Conservation (phyloP, 805 yeast genomes). For the Metschnikowia amazonensis region DNA sequence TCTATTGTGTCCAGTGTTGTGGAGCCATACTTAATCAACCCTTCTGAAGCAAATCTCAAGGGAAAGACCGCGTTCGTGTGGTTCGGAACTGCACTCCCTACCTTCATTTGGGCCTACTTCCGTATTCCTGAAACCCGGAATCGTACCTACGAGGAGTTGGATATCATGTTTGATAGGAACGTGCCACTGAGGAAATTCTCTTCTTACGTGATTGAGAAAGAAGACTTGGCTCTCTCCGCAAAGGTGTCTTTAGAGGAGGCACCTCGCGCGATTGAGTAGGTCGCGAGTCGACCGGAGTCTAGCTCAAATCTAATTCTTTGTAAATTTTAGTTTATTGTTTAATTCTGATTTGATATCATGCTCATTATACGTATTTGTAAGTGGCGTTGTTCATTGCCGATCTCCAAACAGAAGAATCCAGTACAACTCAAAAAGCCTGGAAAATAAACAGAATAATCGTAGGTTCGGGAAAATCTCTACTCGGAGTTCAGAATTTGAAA, state of each 20-base stretch:
- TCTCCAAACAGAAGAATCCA: neutral
- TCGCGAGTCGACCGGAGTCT: neutral
- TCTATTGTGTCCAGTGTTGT: constrained; percentile 12
- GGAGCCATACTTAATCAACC: constrained; percentile 12
- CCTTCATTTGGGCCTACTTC: constrained; percentile 30
- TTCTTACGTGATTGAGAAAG: constrained; percentile 3
- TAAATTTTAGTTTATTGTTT: neutral
- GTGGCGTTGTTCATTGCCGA: neutral
- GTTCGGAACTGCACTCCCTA: constrained; percentile 17
- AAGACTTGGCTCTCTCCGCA: constrained; percentile 5
- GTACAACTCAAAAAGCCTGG: too few relatives aligned
- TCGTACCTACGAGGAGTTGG: constrained; percentile 13
- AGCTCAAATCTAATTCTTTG: neutral
- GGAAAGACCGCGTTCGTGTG: constrained; percentile 13
- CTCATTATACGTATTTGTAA: neutral
- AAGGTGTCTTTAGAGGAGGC: neutral
- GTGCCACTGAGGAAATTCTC: constrained; percentile 8
- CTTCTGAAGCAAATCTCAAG: constrained; percentile 13
- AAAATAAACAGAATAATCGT: too few relatives aligned
- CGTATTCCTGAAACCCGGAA: constrained; percentile 11
- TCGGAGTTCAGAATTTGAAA: too few relatives aligned
- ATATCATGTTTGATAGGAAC: constrained; percentile 9
- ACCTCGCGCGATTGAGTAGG: neutral
- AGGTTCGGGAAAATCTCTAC: too few relatives aligned
- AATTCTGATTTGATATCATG: neutral